A percentile compares a stretch with the other conserved stretches of the same genome.
phyloP scores from a whole-genome alignment of 176 grass and related monocot genomes.

The Ampelocalamus luodianensis region DNA sequence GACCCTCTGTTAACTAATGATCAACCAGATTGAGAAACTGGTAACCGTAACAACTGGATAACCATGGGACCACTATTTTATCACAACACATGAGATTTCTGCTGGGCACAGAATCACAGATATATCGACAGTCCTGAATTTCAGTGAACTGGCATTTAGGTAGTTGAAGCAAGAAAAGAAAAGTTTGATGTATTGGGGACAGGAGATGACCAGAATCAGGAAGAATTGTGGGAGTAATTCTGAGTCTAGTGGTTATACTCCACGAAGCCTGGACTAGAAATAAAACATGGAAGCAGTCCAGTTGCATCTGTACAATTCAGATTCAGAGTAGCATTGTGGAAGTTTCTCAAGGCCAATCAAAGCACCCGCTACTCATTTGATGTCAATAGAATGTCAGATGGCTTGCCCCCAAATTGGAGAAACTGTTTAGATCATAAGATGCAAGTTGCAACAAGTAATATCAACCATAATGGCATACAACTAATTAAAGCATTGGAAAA shows the following conservation, averaged over 20 bases:
- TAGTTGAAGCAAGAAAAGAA: slow-evolving; percentile 9
- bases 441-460: background rate
- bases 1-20: background rate
- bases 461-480: background rate
- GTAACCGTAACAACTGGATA: background rate
- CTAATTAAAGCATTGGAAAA: background rate
- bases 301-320: background rate
- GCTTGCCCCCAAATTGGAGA: background rate
- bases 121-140: background rate
- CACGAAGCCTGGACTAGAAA: background rate
- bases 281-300: background rate
- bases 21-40: background rate
- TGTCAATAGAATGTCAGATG: background rate
- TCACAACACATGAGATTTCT: background rate
- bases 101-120: background rate
- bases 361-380: background rate
- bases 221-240: slow-evolving; percentile 4
- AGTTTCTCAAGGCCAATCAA: slow-evolving; percentile 3
- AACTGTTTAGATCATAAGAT: background rate
- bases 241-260: background rate
- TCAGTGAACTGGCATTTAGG: background rate
- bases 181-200: background rate
- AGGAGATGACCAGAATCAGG: background rate
- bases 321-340: background rate
- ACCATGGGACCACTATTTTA: background rate